Conservation (phyloP, 1,284 basidiomycete genomes). For the Fomitiporia mediterranea region DNA sequence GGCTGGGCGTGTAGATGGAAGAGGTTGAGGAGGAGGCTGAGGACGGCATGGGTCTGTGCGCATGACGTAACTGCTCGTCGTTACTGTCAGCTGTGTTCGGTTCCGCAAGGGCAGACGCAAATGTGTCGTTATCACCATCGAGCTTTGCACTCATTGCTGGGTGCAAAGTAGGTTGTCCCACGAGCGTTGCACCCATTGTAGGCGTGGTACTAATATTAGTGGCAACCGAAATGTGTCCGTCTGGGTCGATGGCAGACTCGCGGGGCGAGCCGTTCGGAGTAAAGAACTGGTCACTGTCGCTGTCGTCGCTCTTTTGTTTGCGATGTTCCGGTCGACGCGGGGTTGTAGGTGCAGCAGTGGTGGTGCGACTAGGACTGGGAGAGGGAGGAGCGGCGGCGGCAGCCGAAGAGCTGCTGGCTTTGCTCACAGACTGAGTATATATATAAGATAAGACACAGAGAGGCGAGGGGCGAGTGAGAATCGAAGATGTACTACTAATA, state of each 20-base stretch:
- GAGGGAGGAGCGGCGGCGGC: neutral
- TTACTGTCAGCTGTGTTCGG: neutral
- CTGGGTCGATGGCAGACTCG: conserved; percentile 19
- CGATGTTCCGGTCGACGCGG: too few species aligned
- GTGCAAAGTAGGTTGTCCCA: neutral
- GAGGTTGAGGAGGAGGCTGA: conserved; percentile 14
- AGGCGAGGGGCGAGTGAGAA: neutral
- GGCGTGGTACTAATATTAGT: neutral
- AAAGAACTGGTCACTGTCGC: conserved; percentile 28
- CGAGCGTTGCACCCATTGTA: neutral
- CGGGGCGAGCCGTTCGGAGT: conserved; percentile 28
- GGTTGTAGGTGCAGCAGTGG: neutral
- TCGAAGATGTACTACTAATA: too few species aligned
- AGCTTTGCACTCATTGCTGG: conserved; percentile 16
- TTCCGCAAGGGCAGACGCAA: neutral
- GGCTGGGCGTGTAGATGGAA: conserved; percentile 13
- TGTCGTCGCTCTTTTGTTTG: conserved; percentile 3
- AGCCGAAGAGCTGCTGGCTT: too few species aligned
- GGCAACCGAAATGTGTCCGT: neutral
- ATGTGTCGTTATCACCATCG: neutral
- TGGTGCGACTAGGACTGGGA: neutral
- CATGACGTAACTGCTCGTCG: neutral
- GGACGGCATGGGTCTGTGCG: conserved; percentile 5
- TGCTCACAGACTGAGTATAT: neutral
- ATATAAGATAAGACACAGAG: neutral